A percentile compares a stretch with the other conserved stretches of the same genome.
Conservation (phyloP, 2,329 filamentous ascomycete genomes). For the Sarocladiaceae sp. region DNA sequence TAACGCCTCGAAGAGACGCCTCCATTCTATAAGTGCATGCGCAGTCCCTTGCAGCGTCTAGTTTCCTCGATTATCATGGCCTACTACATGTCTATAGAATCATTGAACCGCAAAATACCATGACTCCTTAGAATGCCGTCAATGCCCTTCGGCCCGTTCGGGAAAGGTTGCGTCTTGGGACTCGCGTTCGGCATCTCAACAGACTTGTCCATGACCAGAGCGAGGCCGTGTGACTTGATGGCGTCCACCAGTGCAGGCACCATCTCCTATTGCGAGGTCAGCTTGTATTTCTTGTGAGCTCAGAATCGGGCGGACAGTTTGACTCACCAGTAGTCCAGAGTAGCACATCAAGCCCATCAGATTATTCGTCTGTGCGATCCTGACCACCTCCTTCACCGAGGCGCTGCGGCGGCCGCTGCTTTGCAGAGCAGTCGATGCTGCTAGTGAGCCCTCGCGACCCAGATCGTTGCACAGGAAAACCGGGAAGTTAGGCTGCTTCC, state of each 20-base stretch:
- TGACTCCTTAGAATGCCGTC: slow-evolving; percentile 82
- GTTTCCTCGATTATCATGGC: background rate
- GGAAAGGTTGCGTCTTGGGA: slow-evolving; percentile 43
- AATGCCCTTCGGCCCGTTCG: slow-evolving; percentile 68
- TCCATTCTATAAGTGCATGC: too few relatives aligned
- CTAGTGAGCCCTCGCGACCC: slow-evolving; percentile 49
- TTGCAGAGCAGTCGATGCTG: slow-evolving; percentile 29
- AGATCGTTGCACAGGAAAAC: slow-evolving; percentile 94
- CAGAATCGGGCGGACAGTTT: too few relatives aligned
- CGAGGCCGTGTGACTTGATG: slow-evolving; percentile 89
- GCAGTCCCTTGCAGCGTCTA: background rate
- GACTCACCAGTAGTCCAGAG: slow-evolving; percentile 72
- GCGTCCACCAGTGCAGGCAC: slow-evolving; percentile 87
- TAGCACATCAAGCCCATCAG: slow-evolving; percentile 96
- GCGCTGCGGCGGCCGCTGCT: slow-evolving; percentile 66
- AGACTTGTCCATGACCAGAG: slow-evolving; percentile 83
- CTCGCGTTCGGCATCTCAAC: slow-evolving; percentile 41
- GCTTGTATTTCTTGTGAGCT: background rate
- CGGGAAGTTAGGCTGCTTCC: slow-evolving; percentile 98
- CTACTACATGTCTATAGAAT: slow-evolving; percentile 68
- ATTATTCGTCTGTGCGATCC: slow-evolving; percentile 91
- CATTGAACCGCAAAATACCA: slow-evolving; percentile 86
- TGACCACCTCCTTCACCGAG: slow-evolving; percentile 90
- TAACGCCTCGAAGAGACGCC: too few relatives aligned
- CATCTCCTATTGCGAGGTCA: too few relatives aligned